phyloP scores from a whole-genome alignment of 2,329 filamentous ascomycete species.

The Cyclaneusma minus region DNA sequence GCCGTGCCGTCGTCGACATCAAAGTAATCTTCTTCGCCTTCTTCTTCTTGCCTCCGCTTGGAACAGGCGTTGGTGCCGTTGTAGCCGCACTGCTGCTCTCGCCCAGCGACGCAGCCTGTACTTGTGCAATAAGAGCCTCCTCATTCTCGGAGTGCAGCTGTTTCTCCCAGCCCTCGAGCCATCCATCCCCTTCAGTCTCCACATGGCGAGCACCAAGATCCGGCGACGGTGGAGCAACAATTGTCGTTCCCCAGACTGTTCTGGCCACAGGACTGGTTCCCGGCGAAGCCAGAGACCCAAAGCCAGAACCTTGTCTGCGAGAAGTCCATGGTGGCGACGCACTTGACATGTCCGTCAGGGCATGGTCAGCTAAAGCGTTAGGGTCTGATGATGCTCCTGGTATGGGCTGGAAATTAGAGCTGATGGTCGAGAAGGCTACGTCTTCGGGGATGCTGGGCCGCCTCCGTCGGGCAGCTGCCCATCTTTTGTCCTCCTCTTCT shows the following conservation, averaged over 20 bases:
- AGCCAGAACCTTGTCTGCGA: conserved; percentile 42
- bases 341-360: too few relatives aligned
- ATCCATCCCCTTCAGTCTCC: conserved; percentile 44
- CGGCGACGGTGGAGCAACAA: conserved; percentile 41
- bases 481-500: conserved; percentile 49
- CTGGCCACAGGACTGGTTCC: conserved; percentile 63
- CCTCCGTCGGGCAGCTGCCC: conserved; percentile 39
- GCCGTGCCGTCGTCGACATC: conserved; percentile 43
- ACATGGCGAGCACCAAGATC: conserved; percentile 25
- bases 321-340: conserved; percentile 35
- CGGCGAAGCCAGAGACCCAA: conserved; percentile 56
- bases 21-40: conserved; percentile 59
- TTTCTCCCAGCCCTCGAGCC: conserved; percentile 72
- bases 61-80: conserved; percentile 5
- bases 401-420: conserved; percentile 51
- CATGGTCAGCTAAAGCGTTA: too few relatives aligned
- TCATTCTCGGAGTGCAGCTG: conserved; percentile 52
- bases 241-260: conserved; percentile 87
- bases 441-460: conserved; percentile 31
- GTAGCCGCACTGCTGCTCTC: conserved; percentile 10
- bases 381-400: conserved; percentile 29
- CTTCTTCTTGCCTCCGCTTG: conserved; percentile 40
- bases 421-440: conserved; percentile 31
- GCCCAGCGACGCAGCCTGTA: conserved; percentile 35
- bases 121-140: conserved; percentile 38